A percentile compares a stretch with the other conserved stretches of the same genome.
Evolutionary conservation across 2,329 filamentous ascomycete genomes (phyloP).

Genomic region (Corniculantispora saksenae): DNA sequence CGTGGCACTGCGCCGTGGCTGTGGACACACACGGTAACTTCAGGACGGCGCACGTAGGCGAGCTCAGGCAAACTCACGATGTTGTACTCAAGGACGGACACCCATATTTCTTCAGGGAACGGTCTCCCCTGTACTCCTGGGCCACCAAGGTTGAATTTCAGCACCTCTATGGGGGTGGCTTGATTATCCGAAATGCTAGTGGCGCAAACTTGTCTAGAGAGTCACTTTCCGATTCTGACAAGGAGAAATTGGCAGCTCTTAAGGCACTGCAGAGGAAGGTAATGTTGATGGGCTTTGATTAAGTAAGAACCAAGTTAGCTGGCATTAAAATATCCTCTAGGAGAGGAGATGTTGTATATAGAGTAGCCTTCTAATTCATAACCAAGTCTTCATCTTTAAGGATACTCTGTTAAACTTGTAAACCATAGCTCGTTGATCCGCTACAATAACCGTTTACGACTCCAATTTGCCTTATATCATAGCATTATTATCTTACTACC

Average conservation of each 20-base stretch:
- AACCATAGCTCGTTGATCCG: no score
- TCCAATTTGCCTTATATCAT: no score
- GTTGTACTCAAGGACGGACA: constrained; percentile 9
- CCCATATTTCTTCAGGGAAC: constrained; percentile 15
- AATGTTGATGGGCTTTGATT: constrained; percentile 4
- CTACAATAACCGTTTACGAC: no score
- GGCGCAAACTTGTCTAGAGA: background rate
- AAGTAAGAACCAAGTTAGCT: background rate
- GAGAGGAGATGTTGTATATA: no score
- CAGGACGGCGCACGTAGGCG: constrained; percentile 11
- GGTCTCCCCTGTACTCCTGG: constrained; percentile 9
- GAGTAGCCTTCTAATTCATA: no score
- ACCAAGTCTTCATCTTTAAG: no score
- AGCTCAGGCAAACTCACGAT: constrained; percentile 3
- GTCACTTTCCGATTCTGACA: constrained; percentile 12
- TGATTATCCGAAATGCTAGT: constrained; percentile 5
- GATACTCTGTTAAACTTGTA: no score
- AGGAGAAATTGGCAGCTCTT: constrained; percentile 3
- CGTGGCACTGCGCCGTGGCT: constrained; percentile 22
- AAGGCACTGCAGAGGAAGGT: constrained; percentile 2
- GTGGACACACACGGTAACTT: constrained; percentile 20
- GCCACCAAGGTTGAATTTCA: constrained; percentile 12
- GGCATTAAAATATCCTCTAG: no score
- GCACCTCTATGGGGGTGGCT: constrained; percentile 7
- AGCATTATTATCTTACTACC: no score